phyloP scores from a whole-genome alignment of 2,329 filamentous ascomycete genomes.

The Ophiostoma himal-ulmi region DNA sequence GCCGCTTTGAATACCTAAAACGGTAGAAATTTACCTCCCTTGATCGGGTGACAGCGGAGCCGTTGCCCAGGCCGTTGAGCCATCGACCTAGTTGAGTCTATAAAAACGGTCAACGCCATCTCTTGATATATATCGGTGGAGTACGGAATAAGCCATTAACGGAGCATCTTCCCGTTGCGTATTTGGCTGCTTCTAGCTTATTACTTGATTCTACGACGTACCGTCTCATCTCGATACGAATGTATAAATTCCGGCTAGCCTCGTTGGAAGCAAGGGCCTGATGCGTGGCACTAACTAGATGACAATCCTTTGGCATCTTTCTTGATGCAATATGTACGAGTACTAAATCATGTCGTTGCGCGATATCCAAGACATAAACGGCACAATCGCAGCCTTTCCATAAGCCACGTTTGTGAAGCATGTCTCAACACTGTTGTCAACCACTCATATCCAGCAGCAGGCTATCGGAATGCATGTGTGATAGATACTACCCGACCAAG shows the following conservation, averaged over 20 bases:
- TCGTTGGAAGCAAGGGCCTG: neutral
- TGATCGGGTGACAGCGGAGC: neutral
- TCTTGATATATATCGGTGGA: neutral
- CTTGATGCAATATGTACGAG: neutral
- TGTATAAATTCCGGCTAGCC: neutral
- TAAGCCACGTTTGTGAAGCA: neutral
- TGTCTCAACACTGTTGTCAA: neutral
- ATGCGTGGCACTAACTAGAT: neutral
- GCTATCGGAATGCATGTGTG: neutral
- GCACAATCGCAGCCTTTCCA: neutral
- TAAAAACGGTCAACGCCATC: neutral
- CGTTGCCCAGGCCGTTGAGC: neutral
- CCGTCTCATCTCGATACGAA: neutral
- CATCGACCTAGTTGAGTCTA: neutral
- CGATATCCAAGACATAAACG: neutral
- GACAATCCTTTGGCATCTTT: neutral
- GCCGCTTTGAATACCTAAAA: neutral
- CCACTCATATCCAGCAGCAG: neutral
- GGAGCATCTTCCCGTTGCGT: neutral
- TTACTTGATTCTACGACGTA: neutral
- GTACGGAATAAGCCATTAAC: neutral
- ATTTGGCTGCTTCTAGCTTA: neutral
- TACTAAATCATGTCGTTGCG: neutral
- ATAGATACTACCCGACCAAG: neutral
- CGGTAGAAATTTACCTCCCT: neutral